These are phyloP conservation scores for Bombardia bombarda DNA, from an alignment of 495 filamentous ascomycete genomes.

Conservation along the genomic window DNA sequence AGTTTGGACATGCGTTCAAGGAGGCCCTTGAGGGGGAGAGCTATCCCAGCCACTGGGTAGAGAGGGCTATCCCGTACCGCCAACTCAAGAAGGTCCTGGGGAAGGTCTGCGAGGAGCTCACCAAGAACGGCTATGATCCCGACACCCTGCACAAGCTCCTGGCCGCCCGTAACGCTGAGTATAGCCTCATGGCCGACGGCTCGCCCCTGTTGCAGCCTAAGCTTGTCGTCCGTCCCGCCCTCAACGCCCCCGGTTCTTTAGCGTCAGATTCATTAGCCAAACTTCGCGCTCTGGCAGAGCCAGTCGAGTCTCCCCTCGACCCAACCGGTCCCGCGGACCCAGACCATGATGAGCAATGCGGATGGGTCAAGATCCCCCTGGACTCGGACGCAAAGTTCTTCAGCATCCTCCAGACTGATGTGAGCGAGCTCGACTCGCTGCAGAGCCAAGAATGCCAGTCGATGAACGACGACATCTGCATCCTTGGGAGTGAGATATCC, in stretches of 20 bases:
- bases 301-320: background rate
- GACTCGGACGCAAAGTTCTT: constrained; percentile 64
- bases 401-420: constrained; percentile 50
- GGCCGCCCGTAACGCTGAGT: constrained; percentile 34
- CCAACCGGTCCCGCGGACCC: background rate
- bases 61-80: constrained; percentile 61
- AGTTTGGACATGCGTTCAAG: constrained; percentile 64
- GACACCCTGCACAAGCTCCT: constrained; percentile 49
- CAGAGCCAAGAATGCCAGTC: constrained; percentile 48
- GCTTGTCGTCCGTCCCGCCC: constrained; percentile 17
- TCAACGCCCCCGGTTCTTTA: background rate
- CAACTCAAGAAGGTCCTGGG: constrained; percentile 72
- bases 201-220: constrained; percentile 17
- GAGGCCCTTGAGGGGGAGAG: constrained; percentile 47
- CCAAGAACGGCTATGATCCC: constrained; percentile 50
- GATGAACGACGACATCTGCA: constrained; percentile 44
- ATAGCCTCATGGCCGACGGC: constrained; percentile 34
- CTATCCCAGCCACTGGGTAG: constrained; percentile 59
- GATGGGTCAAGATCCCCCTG: constrained; percentile 58
- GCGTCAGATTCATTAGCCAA: background rate
- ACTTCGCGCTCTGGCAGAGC: background rate
- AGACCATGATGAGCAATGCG: background rate
- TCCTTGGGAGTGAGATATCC: constrained; percentile 49
- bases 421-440: constrained; percentile 51
- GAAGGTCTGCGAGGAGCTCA: constrained; percentile 53